Evolutionary conservation across 2,329 filamentous ascomycete genomes (phyloP).

Genomic region (Cladosporium sp.): DNA sequence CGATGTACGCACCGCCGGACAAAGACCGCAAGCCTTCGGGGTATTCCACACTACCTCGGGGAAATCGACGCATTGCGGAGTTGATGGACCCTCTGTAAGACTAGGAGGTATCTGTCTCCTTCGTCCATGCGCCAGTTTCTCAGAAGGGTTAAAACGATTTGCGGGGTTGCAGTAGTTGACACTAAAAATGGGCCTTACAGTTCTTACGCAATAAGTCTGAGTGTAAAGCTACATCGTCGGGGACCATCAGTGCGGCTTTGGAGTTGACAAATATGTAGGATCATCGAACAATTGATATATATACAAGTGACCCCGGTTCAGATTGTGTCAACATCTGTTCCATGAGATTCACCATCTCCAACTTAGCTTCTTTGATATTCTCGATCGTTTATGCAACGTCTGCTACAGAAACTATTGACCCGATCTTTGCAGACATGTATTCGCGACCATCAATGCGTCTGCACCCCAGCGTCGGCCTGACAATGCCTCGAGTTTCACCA

Average conservation of each 20-base stretch:
- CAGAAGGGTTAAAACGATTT: not conserved
- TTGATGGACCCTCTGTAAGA: not conserved
- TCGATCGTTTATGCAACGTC: not conserved
- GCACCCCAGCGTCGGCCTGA: conserved; percentile 45
- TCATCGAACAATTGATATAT: not conserved
- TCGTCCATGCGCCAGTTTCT: not conserved
- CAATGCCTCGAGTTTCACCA: conserved; percentile 41
- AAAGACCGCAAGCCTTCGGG: not conserved
- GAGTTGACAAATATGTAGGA: not conserved
- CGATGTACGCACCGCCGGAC: not conserved
- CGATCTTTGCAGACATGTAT: conserved; percentile 24
- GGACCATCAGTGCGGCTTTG: not conserved
- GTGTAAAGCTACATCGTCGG: too few species aligned
- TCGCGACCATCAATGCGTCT: conserved; percentile 45
- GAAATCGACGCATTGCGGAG: not conserved
- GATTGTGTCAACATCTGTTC: not conserved
- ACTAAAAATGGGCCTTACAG: not conserved
- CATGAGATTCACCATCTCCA: not conserved
- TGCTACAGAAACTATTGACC: not conserved
- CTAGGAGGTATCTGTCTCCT: not conserved
- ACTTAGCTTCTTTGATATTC: not conserved
- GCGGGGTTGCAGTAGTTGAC: not conserved
- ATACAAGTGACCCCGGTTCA: not conserved
- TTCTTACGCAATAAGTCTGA: not conserved
- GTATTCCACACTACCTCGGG: not conserved